These are phyloP conservation scores for Polytrichum commune DNA, from an alignment of 225 moss, liverwort and hornwort genomes.

Conservation along the genomic window DNA sequence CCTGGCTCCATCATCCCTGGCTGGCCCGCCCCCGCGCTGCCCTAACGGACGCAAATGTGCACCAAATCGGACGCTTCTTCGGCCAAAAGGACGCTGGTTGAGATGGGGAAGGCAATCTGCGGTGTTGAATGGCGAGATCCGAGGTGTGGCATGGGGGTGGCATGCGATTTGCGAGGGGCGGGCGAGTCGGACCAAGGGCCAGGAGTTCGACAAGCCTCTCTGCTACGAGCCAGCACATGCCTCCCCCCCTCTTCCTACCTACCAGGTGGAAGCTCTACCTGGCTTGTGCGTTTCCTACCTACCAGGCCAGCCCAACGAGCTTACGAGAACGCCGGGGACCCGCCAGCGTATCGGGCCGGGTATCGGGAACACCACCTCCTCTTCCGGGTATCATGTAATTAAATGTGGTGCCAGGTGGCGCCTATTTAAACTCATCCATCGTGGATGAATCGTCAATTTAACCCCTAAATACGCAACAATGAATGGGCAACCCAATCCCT, in stretches of 20 bases:
- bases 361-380: too few relatives aligned
- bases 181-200: not conserved
- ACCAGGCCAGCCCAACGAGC: too few relatives aligned
- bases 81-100: constrained; percentile 1
- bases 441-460: too few relatives aligned
- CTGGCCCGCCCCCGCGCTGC: not conserved
- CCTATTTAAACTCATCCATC: too few relatives aligned
- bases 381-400: too few relatives aligned
- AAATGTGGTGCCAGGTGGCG: too few relatives aligned
- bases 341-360: too few relatives aligned
- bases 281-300: not conserved
- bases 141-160: not conserved
- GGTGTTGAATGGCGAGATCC: not conserved
- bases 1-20: constrained; percentile 42
- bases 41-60: not conserved
- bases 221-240: not conserved
- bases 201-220: not conserved
- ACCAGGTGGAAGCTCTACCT: not conserved
- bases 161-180: not conserved
- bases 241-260: not conserved
- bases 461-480: too few relatives aligned
- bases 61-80: constrained; percentile 25
- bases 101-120: not conserved
- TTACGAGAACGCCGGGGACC: too few relatives aligned
- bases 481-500: too few relatives aligned